Evolutionary conservation across 805 yeast species (phyloP).

Genomic region (Wickerhamiella allomyrinae): DNA sequence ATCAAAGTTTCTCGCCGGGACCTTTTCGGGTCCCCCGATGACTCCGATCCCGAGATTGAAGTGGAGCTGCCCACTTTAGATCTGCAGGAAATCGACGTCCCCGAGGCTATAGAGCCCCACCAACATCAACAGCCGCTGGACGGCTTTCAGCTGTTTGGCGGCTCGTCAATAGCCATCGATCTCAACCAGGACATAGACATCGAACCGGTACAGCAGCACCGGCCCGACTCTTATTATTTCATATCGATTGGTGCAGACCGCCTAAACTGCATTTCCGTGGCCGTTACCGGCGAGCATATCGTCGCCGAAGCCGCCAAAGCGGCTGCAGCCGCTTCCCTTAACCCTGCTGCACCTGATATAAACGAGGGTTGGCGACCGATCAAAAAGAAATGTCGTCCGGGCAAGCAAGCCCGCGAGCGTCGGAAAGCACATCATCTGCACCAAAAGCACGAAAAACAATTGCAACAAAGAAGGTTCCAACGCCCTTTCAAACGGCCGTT

Average conservation of each 20-base stretch:
- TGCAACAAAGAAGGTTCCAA: too few relatives aligned
- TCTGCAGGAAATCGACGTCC: neutral
- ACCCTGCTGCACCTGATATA: constrained; percentile 14
- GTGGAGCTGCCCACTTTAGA: neutral
- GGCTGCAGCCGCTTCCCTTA: constrained; percentile 1
- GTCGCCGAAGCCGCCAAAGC: constrained; percentile 1
- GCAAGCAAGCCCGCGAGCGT: constrained; percentile 13
- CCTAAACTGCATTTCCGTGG: constrained; percentile 3
- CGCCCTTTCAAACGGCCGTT: too few relatives aligned
- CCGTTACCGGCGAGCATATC: constrained; percentile 9
- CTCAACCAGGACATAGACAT: constrained; percentile 5
- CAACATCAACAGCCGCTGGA: neutral
- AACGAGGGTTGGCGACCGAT: constrained; percentile 9
- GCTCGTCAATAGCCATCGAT: neutral
- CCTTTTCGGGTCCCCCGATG: neutral
- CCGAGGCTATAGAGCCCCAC: neutral
- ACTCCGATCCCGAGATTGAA: neutral
- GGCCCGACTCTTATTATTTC: constrained; percentile 13
- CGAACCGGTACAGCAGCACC: neutral
- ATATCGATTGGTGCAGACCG: constrained; percentile 1
- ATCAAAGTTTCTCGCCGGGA: neutral
- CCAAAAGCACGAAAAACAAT: constrained; percentile 5
- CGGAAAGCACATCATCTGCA: constrained; percentile 2
- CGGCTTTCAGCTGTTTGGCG: neutral
- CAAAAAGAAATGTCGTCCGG: constrained; percentile 15